These are phyloP conservation scores for Arthrocladium fulminans DNA, from an alignment of 2,329 filamentous ascomycete species.

Conservation along the genomic window DNA sequence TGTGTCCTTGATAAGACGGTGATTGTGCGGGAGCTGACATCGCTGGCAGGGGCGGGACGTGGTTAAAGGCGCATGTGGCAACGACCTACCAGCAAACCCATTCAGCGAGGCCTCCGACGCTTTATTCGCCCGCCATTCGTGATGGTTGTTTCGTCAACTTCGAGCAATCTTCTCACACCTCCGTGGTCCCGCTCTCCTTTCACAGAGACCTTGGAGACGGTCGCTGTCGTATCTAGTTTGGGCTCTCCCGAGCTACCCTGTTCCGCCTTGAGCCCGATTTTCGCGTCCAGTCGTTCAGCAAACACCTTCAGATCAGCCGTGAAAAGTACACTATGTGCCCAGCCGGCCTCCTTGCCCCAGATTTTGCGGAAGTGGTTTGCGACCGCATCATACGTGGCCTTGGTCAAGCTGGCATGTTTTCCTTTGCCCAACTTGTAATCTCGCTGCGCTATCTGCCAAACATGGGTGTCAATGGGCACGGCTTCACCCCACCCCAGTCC, in stretches of 20 bases:
- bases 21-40: no score
- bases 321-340: constrained; percentile 95
- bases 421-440: constrained; percentile 87
- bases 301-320: constrained; percentile 86
- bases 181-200: constrained; percentile 18
- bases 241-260: constrained; percentile 19
- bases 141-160: constrained; percentile 16
- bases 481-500: constrained; percentile 92
- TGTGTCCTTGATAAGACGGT: no score
- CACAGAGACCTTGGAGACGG: constrained; percentile 11
- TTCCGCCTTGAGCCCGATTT: constrained; percentile 30
- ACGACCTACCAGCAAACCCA: neutral
- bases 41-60: neutral
- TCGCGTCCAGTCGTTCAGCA: constrained; percentile 51
- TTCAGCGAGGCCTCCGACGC: constrained; percentile 19
- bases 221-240: constrained; percentile 10
- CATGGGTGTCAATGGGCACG: constrained; percentile 93
- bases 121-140: constrained; percentile 20
- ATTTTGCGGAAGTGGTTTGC: constrained; percentile 80
- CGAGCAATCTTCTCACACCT: constrained; percentile 12
- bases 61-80: no score
- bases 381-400: constrained; percentile 78
- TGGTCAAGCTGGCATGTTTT: constrained; percentile 77
- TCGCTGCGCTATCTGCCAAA: constrained; percentile 95
- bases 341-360: constrained; percentile 90